Percentiles rank a stretch among this genome's conserved stretches.
phyloP scores from a whole-genome alignment of 495 filamentous ascomycete species.

The Thozetella sp. region DNA sequence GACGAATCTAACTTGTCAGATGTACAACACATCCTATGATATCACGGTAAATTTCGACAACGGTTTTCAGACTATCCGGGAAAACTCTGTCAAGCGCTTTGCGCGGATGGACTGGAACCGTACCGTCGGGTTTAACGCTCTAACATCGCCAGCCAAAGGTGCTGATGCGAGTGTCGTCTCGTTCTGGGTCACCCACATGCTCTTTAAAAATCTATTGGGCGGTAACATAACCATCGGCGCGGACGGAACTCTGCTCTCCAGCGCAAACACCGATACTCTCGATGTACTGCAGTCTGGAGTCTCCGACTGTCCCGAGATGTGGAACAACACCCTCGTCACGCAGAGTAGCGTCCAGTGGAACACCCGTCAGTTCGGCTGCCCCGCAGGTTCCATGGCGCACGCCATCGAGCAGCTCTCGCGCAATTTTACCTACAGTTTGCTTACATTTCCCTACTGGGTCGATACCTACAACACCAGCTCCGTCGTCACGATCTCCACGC shows the following conservation, averaged over 20 bases:
- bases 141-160: too few species aligned
- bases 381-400: slow-evolving; percentile 9
- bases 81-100: not conserved
- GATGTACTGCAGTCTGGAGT: slow-evolving; percentile 9
- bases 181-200: slow-evolving; percentile 4
- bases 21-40: slow-evolving; percentile 9
- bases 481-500: slow-evolving; percentile 4
- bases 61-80: slow-evolving; percentile 3
- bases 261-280: not conserved
- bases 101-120: not conserved
- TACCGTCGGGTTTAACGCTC: not conserved
- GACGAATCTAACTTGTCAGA: slow-evolving; percentile 9
- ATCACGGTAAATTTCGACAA: slow-evolving; percentile 7
- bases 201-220: not conserved
- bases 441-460: slow-evolving; percentile 13
- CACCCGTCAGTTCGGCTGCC: not conserved
- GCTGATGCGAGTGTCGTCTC: too few species aligned
- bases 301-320: slow-evolving; percentile 5
- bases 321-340: not conserved
- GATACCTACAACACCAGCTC: slow-evolving; percentile 1
- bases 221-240: slow-evolving; percentile 1
- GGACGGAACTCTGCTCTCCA: slow-evolving; percentile 5
- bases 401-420: slow-evolving; percentile 13
- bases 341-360: not conserved
- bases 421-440: slow-evolving; percentile 16